Percentiles rank a stretch among this genome's conserved stretches.
These are phyloP conservation scores for Botrytis fragariae DNA, from an alignment of 2,329 filamentous ascomycete genomes.

Conservation along the genomic window DNA sequence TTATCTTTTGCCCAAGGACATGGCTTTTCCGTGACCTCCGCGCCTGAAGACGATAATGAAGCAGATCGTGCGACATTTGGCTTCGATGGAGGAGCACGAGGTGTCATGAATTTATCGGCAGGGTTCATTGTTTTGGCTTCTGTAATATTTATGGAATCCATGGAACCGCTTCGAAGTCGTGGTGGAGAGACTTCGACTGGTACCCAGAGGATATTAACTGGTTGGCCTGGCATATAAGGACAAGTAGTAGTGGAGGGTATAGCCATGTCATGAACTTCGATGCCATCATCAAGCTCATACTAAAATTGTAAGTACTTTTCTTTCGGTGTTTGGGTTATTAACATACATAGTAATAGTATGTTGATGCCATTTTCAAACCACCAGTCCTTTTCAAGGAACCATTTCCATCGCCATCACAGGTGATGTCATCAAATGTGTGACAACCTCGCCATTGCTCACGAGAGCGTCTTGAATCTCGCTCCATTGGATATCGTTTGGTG, in stretches of 20 bases:
- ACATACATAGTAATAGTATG: conserved; percentile 93
- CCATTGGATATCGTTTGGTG: conserved; percentile 71
- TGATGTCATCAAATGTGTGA: conserved; percentile 80
- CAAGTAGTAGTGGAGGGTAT: conserved; percentile 75
- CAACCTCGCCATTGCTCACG: conserved; percentile 81
- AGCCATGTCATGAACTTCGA: conserved; percentile 71
- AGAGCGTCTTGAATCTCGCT: conserved; percentile 73
- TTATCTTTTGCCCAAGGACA: conserved; percentile 15
- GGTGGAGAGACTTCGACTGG: conserved; percentile 63
- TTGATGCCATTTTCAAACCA: conserved; percentile 86
- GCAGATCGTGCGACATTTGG: conserved; percentile 43
- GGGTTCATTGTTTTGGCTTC: conserved; percentile 76
- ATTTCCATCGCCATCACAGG: conserved; percentile 66
- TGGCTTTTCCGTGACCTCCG: neutral
- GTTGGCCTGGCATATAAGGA: conserved; percentile 83
- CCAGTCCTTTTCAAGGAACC: conserved; percentile 62
- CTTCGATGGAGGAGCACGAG: conserved; percentile 55
- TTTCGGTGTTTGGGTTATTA: conserved; percentile 28
- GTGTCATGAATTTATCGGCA: conserved; percentile 70
- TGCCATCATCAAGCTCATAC: conserved; percentile 79
- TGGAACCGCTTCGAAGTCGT: conserved; percentile 62
- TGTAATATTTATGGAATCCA: conserved; percentile 56
- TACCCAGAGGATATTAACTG: conserved; percentile 79
- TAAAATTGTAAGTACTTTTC: conserved; percentile 42
- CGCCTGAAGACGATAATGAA: neutral